Base-by-base conservation (phyloP, 495 filamentous ascomycete species). In the Penicillium samsonianum region DNA sequence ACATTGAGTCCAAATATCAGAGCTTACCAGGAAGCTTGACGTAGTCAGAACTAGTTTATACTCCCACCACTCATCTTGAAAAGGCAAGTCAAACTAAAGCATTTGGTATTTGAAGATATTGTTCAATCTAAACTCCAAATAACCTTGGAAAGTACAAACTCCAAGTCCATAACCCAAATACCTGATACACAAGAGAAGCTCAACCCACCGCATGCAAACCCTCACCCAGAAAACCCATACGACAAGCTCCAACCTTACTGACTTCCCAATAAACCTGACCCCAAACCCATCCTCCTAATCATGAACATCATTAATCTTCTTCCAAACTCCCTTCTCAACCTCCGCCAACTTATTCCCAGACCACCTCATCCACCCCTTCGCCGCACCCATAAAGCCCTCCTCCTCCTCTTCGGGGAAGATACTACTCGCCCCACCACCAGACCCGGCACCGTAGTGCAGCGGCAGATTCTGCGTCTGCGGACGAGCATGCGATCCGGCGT, bases 301-400 rank as follows among this genome's bases (percentile, higher is more conserved):
- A 70, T 78, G 74, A 16, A 67, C 69, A 59, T 72, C 65, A 68
- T 85, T 87, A 63, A 87, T 85, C 67, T 78, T 78, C 73, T 75
- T 87, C 87, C 88, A 90, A n/a, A 89, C 81, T 73, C 86, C 83
- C 57, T 77, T 82, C 72, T 89, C 86, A 19, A 82, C 82, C 51
- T 84, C 82, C 11, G 74, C 78, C 49, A 89, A 65, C 67, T 83
- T 85, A 59, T 76, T 73, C 51, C 87, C 87, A 9, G 83, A 86
- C 42, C 72, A 81, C 61, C 80, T 77, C 45, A 82, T 77, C 82
- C 84, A 84, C 58, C 80, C 80, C 75, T 79, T 85, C 3, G 84
- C 85, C 14, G 75, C 76, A 5, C 72, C 77, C 70, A 82, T 74
- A 10, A 85, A 66, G 1, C 82, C 77, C 6, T 72, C 71, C 16